Conservation (phyloP, 75 land plant genomes). For the Adiantum capillusveneris region DNA sequence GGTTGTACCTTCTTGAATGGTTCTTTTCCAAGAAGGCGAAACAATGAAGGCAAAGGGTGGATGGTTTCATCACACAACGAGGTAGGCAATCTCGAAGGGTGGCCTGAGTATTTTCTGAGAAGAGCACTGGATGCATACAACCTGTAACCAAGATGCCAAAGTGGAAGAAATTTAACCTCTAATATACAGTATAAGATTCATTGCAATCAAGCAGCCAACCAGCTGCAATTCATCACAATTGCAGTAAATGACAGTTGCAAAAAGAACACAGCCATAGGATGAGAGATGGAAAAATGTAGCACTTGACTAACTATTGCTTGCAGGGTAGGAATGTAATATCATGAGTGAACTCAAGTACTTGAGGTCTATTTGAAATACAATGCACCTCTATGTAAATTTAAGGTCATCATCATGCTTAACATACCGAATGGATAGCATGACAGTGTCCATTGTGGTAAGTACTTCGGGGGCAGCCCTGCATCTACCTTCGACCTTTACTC, state of each 20-base stretch:
- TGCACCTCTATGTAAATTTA: no score
- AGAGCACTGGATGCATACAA: constrained; percentile 60
- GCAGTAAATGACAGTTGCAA: no score
- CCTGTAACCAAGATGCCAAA: constrained; percentile 27
- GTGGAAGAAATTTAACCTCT: no score
- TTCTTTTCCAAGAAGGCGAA: constrained; percentile 55
- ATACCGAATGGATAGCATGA: constrained; percentile 57
- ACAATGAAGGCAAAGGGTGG: constrained; percentile 71
- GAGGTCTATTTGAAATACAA: background rate
- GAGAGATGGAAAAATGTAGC: background rate
- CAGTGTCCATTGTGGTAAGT: constrained; percentile 51
- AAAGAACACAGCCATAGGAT: no score
- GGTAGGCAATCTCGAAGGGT: constrained; percentile 20
- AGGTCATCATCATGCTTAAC: no score
- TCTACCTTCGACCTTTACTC: constrained; percentile 46
- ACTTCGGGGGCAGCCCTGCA: constrained; percentile 42
- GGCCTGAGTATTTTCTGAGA: constrained; percentile 34
- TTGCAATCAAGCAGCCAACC: no score
- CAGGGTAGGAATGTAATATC: no score
- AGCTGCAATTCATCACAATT: no score
- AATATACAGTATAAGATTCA: no score
- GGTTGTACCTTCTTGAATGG: constrained; percentile 59
- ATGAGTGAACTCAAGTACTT: no score
- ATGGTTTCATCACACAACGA: constrained; percentile 40
- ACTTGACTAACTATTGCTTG: no score